Evolutionary conservation across 805 yeast genomes (phyloP).

Genomic region (Clavispora santaluciae): DNA sequence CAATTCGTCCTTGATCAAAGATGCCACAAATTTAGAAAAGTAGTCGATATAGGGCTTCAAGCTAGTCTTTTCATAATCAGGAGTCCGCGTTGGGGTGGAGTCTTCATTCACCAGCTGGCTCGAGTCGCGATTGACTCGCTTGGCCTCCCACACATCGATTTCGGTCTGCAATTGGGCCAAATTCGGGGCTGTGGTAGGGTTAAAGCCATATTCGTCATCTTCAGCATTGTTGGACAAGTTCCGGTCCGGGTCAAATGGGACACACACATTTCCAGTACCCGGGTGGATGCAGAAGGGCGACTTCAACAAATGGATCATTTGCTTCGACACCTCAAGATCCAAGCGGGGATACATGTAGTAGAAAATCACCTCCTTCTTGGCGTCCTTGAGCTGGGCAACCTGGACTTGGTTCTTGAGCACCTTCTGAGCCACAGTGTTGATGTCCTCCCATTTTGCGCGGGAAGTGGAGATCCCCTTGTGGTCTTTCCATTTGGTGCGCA

Average conservation of each 20-base stretch:
- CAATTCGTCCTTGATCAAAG: conserved; percentile 52
- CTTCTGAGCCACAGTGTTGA: conserved; percentile 48
- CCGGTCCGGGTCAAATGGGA: conserved; percentile 61
- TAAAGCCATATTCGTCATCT: conserved; percentile 51
- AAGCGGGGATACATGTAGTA: conserved; percentile 84
- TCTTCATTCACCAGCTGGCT: conserved; percentile 22
- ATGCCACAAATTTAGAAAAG: conserved; percentile 60
- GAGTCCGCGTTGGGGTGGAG: conserved; percentile 17
- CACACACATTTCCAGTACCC: conserved; percentile 91
- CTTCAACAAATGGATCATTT: conserved; percentile 84
- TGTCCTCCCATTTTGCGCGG: conserved; percentile 76
- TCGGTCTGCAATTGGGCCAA: conserved; percentile 60
- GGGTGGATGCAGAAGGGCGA: conserved; percentile 98
- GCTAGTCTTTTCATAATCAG: conserved; percentile 60
- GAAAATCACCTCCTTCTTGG: conserved; percentile 76
- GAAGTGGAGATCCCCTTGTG: conserved; percentile 33
- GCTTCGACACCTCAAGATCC: conserved; percentile 89
- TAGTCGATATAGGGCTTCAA: conserved; percentile 65
- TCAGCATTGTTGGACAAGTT: conserved; percentile 29
- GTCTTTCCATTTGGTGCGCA: conserved; percentile 55
- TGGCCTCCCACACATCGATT: conserved; percentile 46
- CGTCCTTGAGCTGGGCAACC: conserved; percentile 52
- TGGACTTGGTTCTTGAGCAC: conserved; percentile 42
- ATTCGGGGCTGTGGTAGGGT: conserved; percentile 79
- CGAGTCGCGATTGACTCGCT: conserved; percentile 25